Evolutionary conservation across 2,329 filamentous ascomycete species (phyloP), one percentile per base, ranked within the genome.

Genomic region (Chaetothyriales sp.): DNA sequence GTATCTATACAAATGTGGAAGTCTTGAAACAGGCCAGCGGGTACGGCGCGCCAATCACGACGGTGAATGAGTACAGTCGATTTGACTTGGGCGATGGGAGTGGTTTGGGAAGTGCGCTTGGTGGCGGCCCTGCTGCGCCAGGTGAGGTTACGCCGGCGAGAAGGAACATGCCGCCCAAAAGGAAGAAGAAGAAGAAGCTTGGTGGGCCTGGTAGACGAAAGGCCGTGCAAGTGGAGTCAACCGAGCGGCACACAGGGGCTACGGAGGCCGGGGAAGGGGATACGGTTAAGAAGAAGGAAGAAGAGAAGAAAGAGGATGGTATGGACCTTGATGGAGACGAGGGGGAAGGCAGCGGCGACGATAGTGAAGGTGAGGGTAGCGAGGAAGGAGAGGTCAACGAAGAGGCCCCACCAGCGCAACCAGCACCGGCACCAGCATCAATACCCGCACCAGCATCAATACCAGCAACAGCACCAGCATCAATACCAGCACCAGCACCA

Each of bases 1-100:
- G 73, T 44, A 59, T 75, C 9, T 77, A 77, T 57, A 67, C 67
- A 67, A 18, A 61, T 61, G 28, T 18, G 22, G 46, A 29, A 8
- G 46, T 29, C 18, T 13, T 22, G 46, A 29, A 22, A 10, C 43
- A 61, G 61, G 7, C 46, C 8, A 22, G 29, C 20, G 46, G 46
- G 10, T 47, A 47, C 28, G 46, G 46, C 2, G 46, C 46, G 18
- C 40, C 47, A 18, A 40, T 40, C 15, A 40, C 15, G 33, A 15
- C 33, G 10, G 10, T 40, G 10, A 40, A 40, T 40, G 33, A 40
- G 33, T 40, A 40, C 33, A 40, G 49, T 2, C 54, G 56, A 7
- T 60, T 55, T 43, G 59, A 61, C 44, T 47, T 60, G 18, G 57
- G 58, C 46, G 59, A 59, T 46, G 57, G 54, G 18, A 25, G 45